Conservation (phyloP, 306 rosid species). For the Erythrophleum fordii region DNA sequence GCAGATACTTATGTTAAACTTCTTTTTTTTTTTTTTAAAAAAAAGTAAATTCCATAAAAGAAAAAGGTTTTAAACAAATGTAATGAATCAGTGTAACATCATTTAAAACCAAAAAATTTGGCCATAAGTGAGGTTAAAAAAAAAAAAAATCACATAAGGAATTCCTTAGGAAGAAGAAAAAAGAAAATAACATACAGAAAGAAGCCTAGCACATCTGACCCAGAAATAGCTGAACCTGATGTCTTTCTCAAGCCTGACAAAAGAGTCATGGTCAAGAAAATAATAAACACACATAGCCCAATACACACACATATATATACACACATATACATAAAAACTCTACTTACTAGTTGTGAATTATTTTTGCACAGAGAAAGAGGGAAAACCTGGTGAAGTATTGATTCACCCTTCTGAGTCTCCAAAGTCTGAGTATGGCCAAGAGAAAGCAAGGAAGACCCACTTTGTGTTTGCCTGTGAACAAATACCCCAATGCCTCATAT, state of each 20-base stretch:
- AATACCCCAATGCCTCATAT: conserved; percentile 57
- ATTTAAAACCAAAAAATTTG: neutral
- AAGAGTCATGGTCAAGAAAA: conserved; percentile 7
- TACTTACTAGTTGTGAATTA: too few relatives aligned
- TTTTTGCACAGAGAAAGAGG: too few relatives aligned
- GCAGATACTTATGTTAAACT: too few relatives aligned
- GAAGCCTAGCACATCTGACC: conserved; percentile 83
- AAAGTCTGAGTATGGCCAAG: conserved; percentile 77
- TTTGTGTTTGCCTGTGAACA: conserved; percentile 62
- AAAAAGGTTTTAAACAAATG: too few relatives aligned
- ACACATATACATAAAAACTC: too few relatives aligned
- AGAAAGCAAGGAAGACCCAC: conserved; percentile 56
- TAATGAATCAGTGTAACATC: neutral
- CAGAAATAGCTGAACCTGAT: conserved; percentile 90
- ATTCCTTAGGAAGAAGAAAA: too few relatives aligned
- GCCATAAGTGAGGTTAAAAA: neutral
- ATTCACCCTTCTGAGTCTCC: conserved; percentile 83
- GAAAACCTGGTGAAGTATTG: conserved; percentile 79
- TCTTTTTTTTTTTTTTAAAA: too few relatives aligned
- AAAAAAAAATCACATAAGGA: neutral
- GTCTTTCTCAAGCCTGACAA: conserved; percentile 92
- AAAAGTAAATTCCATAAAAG: too few relatives aligned
- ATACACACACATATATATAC: neutral
- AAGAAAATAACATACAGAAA: conserved; percentile 57
- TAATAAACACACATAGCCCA: neutral